Conservation (phyloP, 2,329 filamentous ascomycete genomes). For the Aspergillus clavatus region DNA sequence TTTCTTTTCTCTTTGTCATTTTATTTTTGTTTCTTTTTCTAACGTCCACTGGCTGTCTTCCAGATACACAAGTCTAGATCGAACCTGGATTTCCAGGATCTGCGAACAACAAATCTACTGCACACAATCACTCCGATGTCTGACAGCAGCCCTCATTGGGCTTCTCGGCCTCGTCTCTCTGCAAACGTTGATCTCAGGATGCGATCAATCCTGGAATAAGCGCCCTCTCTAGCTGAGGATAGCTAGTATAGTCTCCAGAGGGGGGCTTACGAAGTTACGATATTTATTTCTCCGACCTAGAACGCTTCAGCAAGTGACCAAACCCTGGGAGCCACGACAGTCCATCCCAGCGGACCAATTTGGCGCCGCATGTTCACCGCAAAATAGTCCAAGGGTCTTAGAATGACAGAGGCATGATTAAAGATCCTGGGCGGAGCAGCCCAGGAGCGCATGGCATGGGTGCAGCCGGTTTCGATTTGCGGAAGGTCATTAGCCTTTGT, state of each 20-base stretch:
- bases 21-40: too few relatives aligned
- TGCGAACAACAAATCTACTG: constrained; percentile 3
- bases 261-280: constrained; percentile 3
- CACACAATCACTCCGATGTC: constrained; percentile 8
- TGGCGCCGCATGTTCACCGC: constrained; percentile 20
- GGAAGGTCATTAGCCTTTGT: constrained; percentile 10
- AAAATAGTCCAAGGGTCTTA: constrained; percentile 9
- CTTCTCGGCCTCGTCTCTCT: background rate
- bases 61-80: constrained; percentile 1
- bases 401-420: constrained; percentile 7
- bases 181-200: constrained; percentile 6
- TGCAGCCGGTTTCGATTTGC: constrained; percentile 14
- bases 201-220: constrained; percentile 6
- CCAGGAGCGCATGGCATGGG: constrained; percentile 4
- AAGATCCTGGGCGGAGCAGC: constrained; percentile 5
- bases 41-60: background rate
- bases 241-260: constrained; percentile 4
- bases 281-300: constrained; percentile 6
- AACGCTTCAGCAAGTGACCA: constrained; percentile 1
- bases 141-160: constrained; percentile 10
- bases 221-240: background rate
- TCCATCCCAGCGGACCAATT: constrained; percentile 24
- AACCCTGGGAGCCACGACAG: constrained; percentile 34
- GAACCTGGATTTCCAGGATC: constrained; percentile 7
- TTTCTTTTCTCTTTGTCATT: too few relatives aligned